A percentile compares a stretch with the other conserved stretches of the same genome.
phyloP scores from a whole-genome alignment of 129 eudicot species.

The Ambrosia artemisiifolia region DNA sequence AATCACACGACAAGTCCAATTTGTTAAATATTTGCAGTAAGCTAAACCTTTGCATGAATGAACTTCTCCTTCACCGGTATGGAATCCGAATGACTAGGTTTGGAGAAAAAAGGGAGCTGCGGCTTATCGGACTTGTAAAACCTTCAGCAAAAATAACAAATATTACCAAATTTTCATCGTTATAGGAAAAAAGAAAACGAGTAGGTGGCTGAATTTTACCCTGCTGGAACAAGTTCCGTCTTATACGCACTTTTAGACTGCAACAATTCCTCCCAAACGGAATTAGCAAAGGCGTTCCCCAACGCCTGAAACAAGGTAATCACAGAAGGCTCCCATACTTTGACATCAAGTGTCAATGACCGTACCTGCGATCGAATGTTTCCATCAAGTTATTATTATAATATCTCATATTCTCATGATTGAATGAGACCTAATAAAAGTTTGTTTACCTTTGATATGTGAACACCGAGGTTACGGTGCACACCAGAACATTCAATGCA shows the following conservation, averaged over 20 bases:
- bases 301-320: constrained; percentile 82
- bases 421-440: not conserved
- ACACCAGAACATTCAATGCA: constrained; percentile 99
- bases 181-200: not conserved
- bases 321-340: constrained; percentile 99
- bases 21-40: not conserved
- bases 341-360: constrained; percentile 91
- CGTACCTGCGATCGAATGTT: constrained; percentile 57
- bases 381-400: constrained; percentile 1
- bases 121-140: constrained; percentile 62
- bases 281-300: constrained; percentile 85
- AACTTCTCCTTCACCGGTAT: constrained; percentile 89
- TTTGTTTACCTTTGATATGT: constrained; percentile 79
- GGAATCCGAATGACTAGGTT: constrained; percentile 82
- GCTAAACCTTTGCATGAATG: constrained; percentile 79
- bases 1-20: not conserved
- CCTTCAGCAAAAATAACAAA: constrained; percentile 41
- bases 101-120: constrained; percentile 52
- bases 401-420: not conserved
- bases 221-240: constrained; percentile 65
- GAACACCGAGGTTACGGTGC: constrained; percentile 98
- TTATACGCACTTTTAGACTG: constrained; percentile 48
- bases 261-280: constrained; percentile 90
- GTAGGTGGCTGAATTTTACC: constrained; percentile 39
- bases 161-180: constrained; percentile 12